A percentile compares a stretch with the other conserved stretches of the same genome.
Conservation (phyloP, 2,329 filamentous ascomycete genomes). For the Rasamsonia emersonii region DNA sequence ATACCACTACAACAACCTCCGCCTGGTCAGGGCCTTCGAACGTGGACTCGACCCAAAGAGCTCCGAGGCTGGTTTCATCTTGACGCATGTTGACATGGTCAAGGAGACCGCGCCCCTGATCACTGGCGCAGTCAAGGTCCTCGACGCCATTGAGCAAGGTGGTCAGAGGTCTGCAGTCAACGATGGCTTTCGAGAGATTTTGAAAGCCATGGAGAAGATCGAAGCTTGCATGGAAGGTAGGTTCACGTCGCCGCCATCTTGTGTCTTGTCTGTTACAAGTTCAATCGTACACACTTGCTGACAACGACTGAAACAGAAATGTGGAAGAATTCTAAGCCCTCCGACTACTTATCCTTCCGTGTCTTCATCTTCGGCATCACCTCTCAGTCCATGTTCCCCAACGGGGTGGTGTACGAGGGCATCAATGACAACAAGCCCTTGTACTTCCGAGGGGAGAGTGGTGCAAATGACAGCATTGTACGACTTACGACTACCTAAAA, state of each 20-base stretch:
- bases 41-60: conserved; percentile 76
- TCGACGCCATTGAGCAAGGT: conserved; percentile 47
- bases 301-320: conserved; percentile 46
- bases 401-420: conserved; percentile 84
- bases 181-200: conserved; percentile 52
- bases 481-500: conserved; percentile 7
- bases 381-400: conserved; percentile 84
- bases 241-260: too few species aligned
- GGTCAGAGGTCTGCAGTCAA: conserved; percentile 54
- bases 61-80: conserved; percentile 91
- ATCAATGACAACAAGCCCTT: conserved; percentile 62
- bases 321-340: conserved; percentile 82
- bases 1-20: conserved; percentile 55
- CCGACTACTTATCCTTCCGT: conserved; percentile 79
- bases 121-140: conserved; percentile 58
- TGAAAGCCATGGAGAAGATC: conserved; percentile 58
- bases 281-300: neutral
- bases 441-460: conserved; percentile 83
- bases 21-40: conserved; percentile 85
- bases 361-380: conserved; percentile 98
- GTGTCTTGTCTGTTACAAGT: too few species aligned
- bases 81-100: conserved; percentile 94
- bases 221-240: conserved; percentile 70
- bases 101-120: conserved; percentile 73
- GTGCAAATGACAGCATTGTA: conserved; percentile 88